phyloP scores from a whole-genome alignment of 73 alveolate genomes.

The Tetrahymena thermophila region DNA sequence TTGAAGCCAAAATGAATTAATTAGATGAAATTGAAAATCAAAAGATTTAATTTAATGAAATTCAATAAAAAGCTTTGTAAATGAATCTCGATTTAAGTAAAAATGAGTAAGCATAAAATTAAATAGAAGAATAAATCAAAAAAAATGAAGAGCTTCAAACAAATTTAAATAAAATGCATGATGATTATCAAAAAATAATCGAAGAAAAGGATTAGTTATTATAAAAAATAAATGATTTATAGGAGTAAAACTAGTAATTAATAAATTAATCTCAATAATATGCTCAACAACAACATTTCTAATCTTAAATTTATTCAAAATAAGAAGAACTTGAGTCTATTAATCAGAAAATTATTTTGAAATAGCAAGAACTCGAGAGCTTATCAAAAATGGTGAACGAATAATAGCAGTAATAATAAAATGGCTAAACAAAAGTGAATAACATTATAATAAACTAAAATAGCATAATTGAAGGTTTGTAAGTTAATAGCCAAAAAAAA shows the following conservation, averaged over 20 bases:
- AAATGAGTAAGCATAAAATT: too few species aligned
- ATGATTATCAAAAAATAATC: too few species aligned
- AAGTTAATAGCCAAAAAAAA: too few species aligned
- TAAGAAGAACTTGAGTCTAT: background rate
- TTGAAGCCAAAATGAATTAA: background rate
- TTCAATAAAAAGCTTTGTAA: background rate
- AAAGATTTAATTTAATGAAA: too few species aligned
- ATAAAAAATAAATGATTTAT: too few species aligned
- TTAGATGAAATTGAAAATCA: background rate
- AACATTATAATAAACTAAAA: too few species aligned
- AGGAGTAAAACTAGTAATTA: background rate
- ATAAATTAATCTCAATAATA: background rate
- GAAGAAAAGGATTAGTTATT: background rate
- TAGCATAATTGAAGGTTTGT: too few species aligned
- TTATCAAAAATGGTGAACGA: too few species aligned
- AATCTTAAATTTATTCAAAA: background rate
- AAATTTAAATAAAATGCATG: background rate
- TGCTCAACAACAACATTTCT: background rate
- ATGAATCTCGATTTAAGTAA: too few species aligned
- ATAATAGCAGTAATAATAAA: background rate
- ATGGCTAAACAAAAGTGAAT: too few species aligned
- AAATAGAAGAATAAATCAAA: too few species aligned
- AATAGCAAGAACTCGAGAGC: background rate
- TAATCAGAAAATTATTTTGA: too few species aligned
- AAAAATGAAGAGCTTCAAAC: background rate